phyloP scores from a whole-genome alignment of 2,329 filamentous ascomycete species.

The Colletotrichum tropicicola region DNA sequence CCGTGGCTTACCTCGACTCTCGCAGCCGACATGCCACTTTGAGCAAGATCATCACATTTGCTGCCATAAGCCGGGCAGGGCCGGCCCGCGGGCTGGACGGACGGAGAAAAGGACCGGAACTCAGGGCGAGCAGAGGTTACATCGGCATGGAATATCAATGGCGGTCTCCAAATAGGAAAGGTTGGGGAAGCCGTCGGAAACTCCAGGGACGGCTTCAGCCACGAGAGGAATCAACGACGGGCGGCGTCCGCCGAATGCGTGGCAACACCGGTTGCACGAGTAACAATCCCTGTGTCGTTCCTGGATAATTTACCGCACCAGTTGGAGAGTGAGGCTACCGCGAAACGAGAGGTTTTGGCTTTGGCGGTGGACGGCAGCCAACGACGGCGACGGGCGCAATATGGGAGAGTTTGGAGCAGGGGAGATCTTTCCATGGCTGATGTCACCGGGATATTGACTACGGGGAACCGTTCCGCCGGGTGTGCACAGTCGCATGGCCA shows the following conservation, averaged over 20 bases:
- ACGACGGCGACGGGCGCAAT: background rate
- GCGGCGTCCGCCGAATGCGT: background rate
- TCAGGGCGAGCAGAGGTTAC: background rate
- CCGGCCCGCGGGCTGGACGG: slow-evolving; percentile 15
- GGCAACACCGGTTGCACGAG: background rate
- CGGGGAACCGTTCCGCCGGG: slow-evolving; percentile 25
- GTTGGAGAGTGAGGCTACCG: background rate
- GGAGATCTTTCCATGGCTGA: slow-evolving; percentile 1
- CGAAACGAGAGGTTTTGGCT: background rate
- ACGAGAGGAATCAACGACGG: background rate
- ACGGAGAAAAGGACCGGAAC: background rate
- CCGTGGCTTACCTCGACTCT: background rate
- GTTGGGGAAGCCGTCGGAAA: slow-evolving; percentile 4
- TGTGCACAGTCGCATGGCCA: slow-evolving; percentile 6
- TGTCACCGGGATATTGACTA: slow-evolving; percentile 16
- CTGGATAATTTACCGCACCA: background rate
- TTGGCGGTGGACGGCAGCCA: background rate
- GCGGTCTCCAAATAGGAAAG: slow-evolving; percentile 10
- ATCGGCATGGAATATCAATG: background rate
- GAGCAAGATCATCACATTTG: slow-evolving; percentile 6
- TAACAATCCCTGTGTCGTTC: background rate
- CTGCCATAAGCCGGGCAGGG: slow-evolving; percentile 26
- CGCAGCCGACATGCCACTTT: slow-evolving; percentile 4
- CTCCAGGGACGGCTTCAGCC: background rate
- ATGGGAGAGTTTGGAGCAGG: background rate